phyloP scores from a whole-genome alignment of 352 stramenopile genomes.

The Peronospora belbahrii region DNA sequence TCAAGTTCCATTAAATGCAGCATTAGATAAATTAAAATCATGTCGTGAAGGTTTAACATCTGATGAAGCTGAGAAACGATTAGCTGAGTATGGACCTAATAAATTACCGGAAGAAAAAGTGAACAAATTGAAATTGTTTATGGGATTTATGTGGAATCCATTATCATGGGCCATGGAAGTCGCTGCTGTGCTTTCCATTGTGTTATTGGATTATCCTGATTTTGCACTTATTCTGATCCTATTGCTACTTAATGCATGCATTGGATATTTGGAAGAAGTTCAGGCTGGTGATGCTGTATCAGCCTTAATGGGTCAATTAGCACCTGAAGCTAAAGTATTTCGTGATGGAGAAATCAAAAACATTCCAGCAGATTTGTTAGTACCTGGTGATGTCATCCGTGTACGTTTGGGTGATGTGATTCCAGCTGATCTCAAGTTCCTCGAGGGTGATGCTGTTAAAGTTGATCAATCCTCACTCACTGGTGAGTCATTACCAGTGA shows the following conservation, averaged over 20 bases:
- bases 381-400: constrained; percentile 66
- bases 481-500: constrained; percentile 90
- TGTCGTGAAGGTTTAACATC: constrained; percentile 58
- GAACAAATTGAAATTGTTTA: constrained; percentile 73
- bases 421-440: constrained; percentile 86
- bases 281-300: constrained; percentile 84
- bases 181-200: constrained; percentile 60
- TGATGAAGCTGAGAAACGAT: constrained; percentile 64
- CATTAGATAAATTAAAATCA: constrained; percentile 77
- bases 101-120: constrained; percentile 72
- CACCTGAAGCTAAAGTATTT: constrained; percentile 78
- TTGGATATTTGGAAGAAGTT: constrained; percentile 77
- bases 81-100: constrained; percentile 74
- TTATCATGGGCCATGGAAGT: constrained; percentile 80
- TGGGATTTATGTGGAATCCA: constrained; percentile 80
- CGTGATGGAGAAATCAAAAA: constrained; percentile 75
- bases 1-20: constrained; percentile 63
- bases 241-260: constrained; percentile 62
- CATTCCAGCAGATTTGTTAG: constrained; percentile 51
- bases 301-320: constrained; percentile 84
- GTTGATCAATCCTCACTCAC: constrained; percentile 90
- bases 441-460: constrained; percentile 74
- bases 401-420: constrained; percentile 87
- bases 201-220: constrained; percentile 71
- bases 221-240: constrained; percentile 67